Evolutionary conservation across 768 basidiomycete species (phyloP), one percentile per base, ranked within the genome.

Genomic region (Podaxis pistillaris): DNA sequence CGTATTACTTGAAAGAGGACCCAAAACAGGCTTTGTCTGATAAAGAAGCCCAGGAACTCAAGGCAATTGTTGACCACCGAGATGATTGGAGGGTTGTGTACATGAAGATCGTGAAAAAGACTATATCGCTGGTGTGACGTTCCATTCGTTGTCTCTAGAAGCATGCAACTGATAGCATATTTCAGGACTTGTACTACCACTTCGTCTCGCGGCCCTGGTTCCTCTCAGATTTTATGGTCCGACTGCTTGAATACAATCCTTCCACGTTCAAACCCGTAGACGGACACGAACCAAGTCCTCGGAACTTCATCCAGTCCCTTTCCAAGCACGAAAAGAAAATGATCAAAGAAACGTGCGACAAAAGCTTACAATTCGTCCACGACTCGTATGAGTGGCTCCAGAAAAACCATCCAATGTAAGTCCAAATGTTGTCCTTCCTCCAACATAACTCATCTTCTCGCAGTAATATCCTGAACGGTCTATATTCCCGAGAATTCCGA

Each of bases 191-290:
- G 47, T 56, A 62, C 19, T 56, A 46, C 12, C 33, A 49, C 6
- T 62, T 40, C 26, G n/a, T 51, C 22, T 56, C 61, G n/a, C 49
- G 50, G 19, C 46, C 54, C 22, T 62, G 61, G 22, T 75, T 73
- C 17, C 68, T 76, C 57, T 63, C 72, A 5, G 70, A 76, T 37
- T 76, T 77, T 60, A 72, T 76, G 68, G 61, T 75, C 41, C 74
- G 74, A 6, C 78, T 79, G 64, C 74, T 80, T 49, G 74, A 79
- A 66, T 82, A 81, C 66, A 75, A 78, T 58, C 76, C 9, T 68
- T 71, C 50, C 64, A 75, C 15, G 2, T 57, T 44, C 37, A 49
- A 50, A 52, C 44, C 24, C 49, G 15, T 36, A 7, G n/a, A 53
- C 11, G 55, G 11, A n/a, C 28, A 49, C 33, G 51, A 54, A 40